Evolutionary conservation across 2,329 filamentous ascomycete species (phyloP), one percentile per base, ranked within the genome.

Genomic region (Aspergillus spinulosporus): DNA sequence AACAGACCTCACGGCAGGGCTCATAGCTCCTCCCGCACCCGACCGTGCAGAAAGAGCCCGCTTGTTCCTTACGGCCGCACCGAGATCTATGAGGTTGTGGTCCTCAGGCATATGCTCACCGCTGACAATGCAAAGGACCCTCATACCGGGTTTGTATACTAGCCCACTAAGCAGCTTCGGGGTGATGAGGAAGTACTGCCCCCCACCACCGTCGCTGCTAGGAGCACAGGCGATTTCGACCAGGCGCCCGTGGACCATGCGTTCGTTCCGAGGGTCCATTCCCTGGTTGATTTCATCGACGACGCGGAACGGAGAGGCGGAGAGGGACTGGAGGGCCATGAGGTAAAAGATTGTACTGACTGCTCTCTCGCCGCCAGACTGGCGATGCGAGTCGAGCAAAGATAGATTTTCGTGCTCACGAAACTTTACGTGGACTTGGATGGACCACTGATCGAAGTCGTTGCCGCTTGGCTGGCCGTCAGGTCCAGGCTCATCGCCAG

Each of bases 251-350:
- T 99, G 94, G 12, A 99, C 92, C 85, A 97, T 95, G 65, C 94
- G 89, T 76, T 99, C 94, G 75, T 99, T 99, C 67, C 94, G 88
- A 43, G 93, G 94, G 73, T 99, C 94, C 94, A 99, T 99, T 63
- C 94, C 94, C 76, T 99, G 94, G 71, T 99, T 99, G 81, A 99
- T 99, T 78, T 99, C 94, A 75, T 99, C 94, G 57, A 99, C 94
- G 49, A 99, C 93, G 52, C 94, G 91, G 83, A 99, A 99, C 1
- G 94, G 94, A 3, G 92, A 92, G 67, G 92, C 89, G 12, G 94
- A 93, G 67, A 99, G 87, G 49, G 90, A 90, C 73, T 99, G 94
- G 28, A 99, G 84, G 4, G 94, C 91, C 92, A 99, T 97, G 55
- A 99, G 90, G 77, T 95, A 99, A 82, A 97, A 99, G 69, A 97